Evolutionary conservation across 2,329 filamentous ascomycete genomes (phyloP), one percentile per base, ranked within the genome.

Genomic region (Nemania sp.): DNA sequence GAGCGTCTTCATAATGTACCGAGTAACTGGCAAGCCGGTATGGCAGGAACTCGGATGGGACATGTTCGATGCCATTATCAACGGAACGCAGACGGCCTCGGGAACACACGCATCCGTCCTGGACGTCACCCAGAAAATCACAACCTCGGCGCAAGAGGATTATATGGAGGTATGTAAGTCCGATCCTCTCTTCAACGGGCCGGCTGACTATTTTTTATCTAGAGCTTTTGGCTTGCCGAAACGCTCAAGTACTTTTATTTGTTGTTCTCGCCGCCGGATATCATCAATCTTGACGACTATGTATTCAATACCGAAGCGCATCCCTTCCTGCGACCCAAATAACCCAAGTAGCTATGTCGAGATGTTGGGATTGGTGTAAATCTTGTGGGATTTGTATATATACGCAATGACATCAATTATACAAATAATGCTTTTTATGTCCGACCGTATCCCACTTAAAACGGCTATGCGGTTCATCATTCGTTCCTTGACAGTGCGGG

Each of bases 161-260:
- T 72, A 72, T 37, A 73, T 72, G 69, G 72, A 74, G 69, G 72
- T 71, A 62, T 39, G 66, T 65, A 48, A 18, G 29, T 20, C 18
- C 18, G 15, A 20, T 34, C 9, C 10, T 20, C 9, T 11, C 17
- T 46, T 60, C 6, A 34, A 47, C 25, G 4, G 15, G 15, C 37
- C 4, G 25, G 40, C 62, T 63, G 18, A 62, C 54, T 1, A 9
- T 52, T 20, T 52, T 20, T 32, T 9, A 15, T 51, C 73, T 83
- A 88, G 71, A 85, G 81, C 59, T 88, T 87, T 68, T 89, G 86
- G 83, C 76, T 86, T 66, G 84, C 83, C 1, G 86, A 89, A 75
- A 89, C 85, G 25, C 70, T 88, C 60, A 89, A 88, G 34, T 70
- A 71, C 50, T 71, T 68, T 21, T 70, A 70, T 37, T 39, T 70